These are phyloP conservation scores for Stephanodiscus minutulus DNA, from an alignment of 108 stramenopile genomes.

Conservation along the genomic window DNA sequence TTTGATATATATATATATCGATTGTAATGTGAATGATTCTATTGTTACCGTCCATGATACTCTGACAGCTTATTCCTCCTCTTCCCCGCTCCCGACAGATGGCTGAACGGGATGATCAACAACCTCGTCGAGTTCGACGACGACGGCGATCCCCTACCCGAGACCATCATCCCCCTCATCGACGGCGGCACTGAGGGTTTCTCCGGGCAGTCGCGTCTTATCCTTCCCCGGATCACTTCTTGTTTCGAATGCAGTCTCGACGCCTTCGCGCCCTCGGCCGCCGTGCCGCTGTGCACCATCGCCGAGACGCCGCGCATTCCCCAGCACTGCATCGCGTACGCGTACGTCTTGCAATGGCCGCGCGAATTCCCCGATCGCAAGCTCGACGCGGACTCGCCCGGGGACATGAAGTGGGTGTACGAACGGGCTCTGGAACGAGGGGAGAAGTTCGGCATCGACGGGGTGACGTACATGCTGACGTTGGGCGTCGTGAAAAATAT, in stretches of 20 bases:
- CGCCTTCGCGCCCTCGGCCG: slow-evolving; percentile 92
- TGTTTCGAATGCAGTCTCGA: slow-evolving; percentile 99
- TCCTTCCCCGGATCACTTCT: slow-evolving; percentile 93
- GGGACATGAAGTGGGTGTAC: slow-evolving; percentile 97
- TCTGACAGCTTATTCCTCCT: neutral
- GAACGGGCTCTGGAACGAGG: slow-evolving; percentile 88
- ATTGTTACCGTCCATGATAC: neutral
- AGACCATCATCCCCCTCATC: slow-evolving; percentile 95
- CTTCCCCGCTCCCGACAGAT: slow-evolving; percentile 50
- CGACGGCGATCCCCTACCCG: slow-evolving; percentile 89
- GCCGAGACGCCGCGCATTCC: slow-evolving; percentile 99
- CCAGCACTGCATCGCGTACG: slow-evolving; percentile 99
- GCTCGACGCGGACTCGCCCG: slow-evolving; percentile 92
- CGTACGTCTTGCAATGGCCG: slow-evolving; percentile 91
- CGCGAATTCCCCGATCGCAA: slow-evolving; percentile 89
- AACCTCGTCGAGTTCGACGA: slow-evolving; percentile 90
- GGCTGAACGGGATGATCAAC: slow-evolving; percentile 95
- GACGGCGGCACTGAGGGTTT: slow-evolving; percentile 99
- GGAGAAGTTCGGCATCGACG: slow-evolving; percentile 81
- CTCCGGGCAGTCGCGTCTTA: slow-evolving; percentile 97
- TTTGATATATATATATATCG: neutral
- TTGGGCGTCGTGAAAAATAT: slow-evolving; percentile 99
- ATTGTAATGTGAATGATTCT: neutral
- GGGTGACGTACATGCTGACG: slow-evolving; percentile 91
- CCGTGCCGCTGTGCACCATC: slow-evolving; percentile 97